Evolutionary conservation across 495 filamentous ascomycete species (phyloP), one percentile per base, ranked within the genome.

Genomic region (Cryomyces minteri): DNA sequence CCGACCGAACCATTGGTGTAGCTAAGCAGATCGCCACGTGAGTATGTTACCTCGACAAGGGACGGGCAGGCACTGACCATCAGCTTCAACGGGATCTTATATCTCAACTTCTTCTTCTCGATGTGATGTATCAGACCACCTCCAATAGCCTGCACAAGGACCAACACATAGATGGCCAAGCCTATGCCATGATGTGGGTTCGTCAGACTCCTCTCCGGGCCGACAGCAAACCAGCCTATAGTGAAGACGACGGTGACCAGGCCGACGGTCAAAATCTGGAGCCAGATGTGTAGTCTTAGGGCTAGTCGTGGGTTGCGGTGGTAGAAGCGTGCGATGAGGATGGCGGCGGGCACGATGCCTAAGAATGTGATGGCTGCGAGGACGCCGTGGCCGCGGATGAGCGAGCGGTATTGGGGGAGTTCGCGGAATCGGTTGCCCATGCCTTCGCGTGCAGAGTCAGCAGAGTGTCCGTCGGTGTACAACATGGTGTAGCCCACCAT

Each of bases 161-260:
- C 72, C 52, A 90, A 63, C 31, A 84, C 79, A 61, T 90, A 96
- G 46, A 98, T 77, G 34, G 87, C 81, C 32, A 93, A 64, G 25
- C 90, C 90, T 54, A 96, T 95, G 46, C 86, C 87, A 65, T 67
- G 64, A 48, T 98, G 90, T 2, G 90, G 90, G 59, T 98, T 98
- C 40, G 83, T 83, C 51, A 95, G 67, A 54, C 76, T 85, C 48
- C 88, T 71, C 41, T 64, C 58, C 1, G 80, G 73, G 6, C 84
- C 84, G 25, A 90, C 80, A 33, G 88, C 84, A 56, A 85, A 72
- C 59, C 69, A 88, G 10, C 87, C 84, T 7, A 88, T 63, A 34
- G 82, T 62, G 51, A 94, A 83, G 7, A 82, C 61, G 18, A 83
- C 77, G 0, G 84, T 88, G 31, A 70, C 64, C 43, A 90, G 60